Evolutionary conservation across 805 yeast species (phyloP).

Genomic region (Candida gorgasii): DNA sequence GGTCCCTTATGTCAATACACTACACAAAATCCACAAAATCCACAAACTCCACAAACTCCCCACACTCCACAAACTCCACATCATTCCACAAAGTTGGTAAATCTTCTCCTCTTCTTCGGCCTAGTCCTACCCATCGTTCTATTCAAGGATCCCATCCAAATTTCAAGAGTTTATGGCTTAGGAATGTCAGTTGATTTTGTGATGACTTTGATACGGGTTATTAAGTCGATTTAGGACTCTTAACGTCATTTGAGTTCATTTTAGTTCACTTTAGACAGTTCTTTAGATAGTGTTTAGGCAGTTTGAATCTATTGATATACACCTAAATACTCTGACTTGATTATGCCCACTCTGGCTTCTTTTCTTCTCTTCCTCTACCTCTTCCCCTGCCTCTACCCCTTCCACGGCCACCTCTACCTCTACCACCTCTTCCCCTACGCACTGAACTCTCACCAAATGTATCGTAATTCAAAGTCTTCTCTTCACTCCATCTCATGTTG

Average conservation of each 20-base stretch:
- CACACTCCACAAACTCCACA: background rate
- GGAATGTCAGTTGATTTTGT: constrained; percentile 58
- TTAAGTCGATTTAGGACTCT: no score
- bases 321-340: no score
- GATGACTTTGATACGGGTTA: constrained; percentile 49
- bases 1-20: no score
- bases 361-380: constrained; percentile 19
- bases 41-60: no score
- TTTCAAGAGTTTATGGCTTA: constrained; percentile 62
- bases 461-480: constrained; percentile 70
- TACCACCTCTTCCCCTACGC: constrained; percentile 46
- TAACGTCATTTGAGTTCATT: no score
- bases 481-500: constrained; percentile 67
- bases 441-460: constrained; percentile 78
- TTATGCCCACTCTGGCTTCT: constrained; percentile 35
- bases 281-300: background rate
- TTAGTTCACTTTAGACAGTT: no score
- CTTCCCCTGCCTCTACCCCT: constrained; percentile 24
- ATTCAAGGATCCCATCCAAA: constrained; percentile 48
- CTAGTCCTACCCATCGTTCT: constrained; percentile 54
- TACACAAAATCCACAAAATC: no score
- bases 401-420: constrained; percentile 23
- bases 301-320: no score
- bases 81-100: no score
- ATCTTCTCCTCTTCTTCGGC: constrained; percentile 52